Percentiles rank a stretch among this genome's conserved stretches.
Conservation (phyloP, 495 filamentous ascomycete genomes). For the Aspergillus indologenus region DNA sequence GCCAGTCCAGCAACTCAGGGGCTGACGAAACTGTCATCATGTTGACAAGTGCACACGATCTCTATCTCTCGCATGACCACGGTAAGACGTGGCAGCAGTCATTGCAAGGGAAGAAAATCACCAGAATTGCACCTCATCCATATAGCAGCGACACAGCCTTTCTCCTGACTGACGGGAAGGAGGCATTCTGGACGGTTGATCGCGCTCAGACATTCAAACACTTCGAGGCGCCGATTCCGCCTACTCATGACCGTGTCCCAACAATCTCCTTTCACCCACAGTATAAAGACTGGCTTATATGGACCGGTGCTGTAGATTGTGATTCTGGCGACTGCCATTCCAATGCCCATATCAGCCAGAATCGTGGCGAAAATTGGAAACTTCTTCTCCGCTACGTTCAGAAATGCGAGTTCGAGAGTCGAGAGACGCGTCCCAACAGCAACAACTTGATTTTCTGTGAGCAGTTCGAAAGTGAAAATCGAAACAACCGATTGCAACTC, state of each 20-base stretch:
- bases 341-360: constrained; percentile 65
- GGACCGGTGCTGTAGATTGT: constrained; percentile 70
- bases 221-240: constrained; percentile 58
- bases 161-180: constrained; percentile 67
- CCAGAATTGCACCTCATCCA: constrained; percentile 66
- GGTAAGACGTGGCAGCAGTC: constrained; percentile 79
- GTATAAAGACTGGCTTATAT: constrained; percentile 82
- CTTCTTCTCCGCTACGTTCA: constrained; percentile 62
- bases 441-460: constrained; percentile 78
- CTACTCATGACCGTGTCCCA: constrained; percentile 39
- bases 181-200: constrained; percentile 75
- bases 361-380: constrained; percentile 76
- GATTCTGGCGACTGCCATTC: constrained; percentile 56
- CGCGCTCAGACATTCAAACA: constrained; percentile 63
- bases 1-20: constrained; percentile 58
- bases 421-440: constrained; percentile 56
- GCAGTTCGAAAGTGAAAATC: constrained; percentile 60
- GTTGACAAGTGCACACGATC: constrained; percentile 60
- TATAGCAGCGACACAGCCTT: constrained; percentile 81
- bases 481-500: constrained; percentile 59
- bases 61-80: constrained; percentile 75
- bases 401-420: constrained; percentile 78
- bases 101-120: constrained; percentile 58
- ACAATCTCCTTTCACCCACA: constrained; percentile 76
- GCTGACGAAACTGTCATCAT: constrained; percentile 83